Conservation (phyloP, 345 rosid genomes). For the Microthlaspi erraticum region DNA sequence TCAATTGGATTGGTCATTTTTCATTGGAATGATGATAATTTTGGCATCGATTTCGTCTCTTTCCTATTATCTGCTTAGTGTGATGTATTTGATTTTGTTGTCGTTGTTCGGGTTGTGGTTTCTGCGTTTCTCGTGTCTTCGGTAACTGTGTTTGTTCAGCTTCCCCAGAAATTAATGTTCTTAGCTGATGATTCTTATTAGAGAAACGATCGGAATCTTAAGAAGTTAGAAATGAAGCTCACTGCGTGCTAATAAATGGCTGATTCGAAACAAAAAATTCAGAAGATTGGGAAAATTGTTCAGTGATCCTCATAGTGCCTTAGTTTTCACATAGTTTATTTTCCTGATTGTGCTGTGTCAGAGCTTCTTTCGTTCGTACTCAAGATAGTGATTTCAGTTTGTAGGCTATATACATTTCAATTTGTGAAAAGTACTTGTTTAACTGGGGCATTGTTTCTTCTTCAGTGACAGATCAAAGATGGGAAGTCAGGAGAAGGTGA, state of each 20-base stretch:
- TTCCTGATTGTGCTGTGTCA: not conserved
- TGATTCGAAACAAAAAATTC: not conserved
- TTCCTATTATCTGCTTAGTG: not conserved
- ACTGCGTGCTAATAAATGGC: not conserved
- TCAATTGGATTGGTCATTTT: not conserved
- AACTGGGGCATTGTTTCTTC: not conserved
- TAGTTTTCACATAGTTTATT: not conserved
- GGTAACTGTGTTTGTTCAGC: slow-evolving; percentile 3
- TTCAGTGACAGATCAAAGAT: slow-evolving; percentile 43
- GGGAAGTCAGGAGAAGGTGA: slow-evolving; percentile 58
- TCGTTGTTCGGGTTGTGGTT: not conserved
- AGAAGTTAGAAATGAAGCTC: not conserved
- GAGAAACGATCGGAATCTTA: not conserved
- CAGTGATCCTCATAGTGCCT: not conserved
- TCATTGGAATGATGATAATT: not conserved
- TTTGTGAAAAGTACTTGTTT: too few species aligned
- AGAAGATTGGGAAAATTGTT: not conserved
- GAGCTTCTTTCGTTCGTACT: not conserved
- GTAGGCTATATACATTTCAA: too few species aligned
- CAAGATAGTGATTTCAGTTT: too few species aligned
- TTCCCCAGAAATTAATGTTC: not conserved
- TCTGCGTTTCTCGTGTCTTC: not conserved
- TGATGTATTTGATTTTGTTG: slow-evolving; percentile 1
- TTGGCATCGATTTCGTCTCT: not conserved
- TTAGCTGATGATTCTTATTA: not conserved